phyloP scores from a whole-genome alignment of 2,329 filamentous ascomycete species.

The Aureobasidium vineae region DNA sequence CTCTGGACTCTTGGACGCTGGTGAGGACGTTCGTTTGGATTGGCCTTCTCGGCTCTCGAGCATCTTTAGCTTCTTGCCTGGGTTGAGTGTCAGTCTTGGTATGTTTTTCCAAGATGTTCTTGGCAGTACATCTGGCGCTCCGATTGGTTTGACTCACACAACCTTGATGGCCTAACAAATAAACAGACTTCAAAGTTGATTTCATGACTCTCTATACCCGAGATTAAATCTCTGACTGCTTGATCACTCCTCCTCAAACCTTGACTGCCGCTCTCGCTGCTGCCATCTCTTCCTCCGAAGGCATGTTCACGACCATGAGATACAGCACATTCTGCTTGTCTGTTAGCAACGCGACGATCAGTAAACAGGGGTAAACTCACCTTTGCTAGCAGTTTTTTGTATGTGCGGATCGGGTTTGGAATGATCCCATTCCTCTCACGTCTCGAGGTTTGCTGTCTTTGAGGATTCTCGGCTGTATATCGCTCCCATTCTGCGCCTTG shows the following conservation, averaged over 20 bases:
- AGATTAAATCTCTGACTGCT: neutral
- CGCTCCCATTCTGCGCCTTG: conserved; percentile 20
- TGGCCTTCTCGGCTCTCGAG: neutral
- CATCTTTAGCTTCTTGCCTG: neutral
- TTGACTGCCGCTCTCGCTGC: neutral
- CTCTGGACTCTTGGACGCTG: neutral
- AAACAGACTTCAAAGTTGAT: neutral
- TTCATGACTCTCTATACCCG: neutral
- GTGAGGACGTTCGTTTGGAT: neutral
- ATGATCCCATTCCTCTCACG: conserved; percentile 3
- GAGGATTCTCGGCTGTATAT: neutral
- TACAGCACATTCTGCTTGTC: conserved; percentile 21
- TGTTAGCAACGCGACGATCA: neutral
- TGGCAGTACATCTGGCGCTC: neutral
- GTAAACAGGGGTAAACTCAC: neutral
- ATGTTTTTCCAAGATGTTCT: neutral
- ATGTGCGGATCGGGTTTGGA: neutral
- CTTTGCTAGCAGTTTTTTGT: conserved; percentile 15
- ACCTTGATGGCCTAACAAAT: neutral
- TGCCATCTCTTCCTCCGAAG: conserved; percentile 21
- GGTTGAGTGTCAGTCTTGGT: neutral
- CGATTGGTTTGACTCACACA: neutral
- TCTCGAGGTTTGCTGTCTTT: neutral
- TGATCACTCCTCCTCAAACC: neutral
- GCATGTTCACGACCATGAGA: conserved; percentile 25